Conservation (phyloP, 192 early-diverging fungal genomes). For the Pecoramyces ruminantium region DNA sequence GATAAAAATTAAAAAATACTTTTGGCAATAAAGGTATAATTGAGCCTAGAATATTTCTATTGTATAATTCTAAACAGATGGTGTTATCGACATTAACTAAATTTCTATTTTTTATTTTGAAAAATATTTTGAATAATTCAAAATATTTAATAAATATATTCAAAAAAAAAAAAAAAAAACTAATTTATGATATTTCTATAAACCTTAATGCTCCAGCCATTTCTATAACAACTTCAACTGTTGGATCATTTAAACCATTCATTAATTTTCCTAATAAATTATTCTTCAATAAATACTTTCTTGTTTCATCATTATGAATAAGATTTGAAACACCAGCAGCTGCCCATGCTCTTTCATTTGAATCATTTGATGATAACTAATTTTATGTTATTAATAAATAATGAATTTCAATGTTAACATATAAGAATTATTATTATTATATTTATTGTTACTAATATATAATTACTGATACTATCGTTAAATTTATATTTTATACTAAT, state of each 20-base stretch:
- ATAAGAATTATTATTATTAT: too few relatives aligned
- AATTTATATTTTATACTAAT: too few relatives aligned
- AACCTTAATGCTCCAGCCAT: slow-evolving; percentile 49
- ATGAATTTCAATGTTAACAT: too few relatives aligned
- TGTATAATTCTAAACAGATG: neutral
- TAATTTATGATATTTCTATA: neutral
- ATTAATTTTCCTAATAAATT: slow-evolving; percentile 48
- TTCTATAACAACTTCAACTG: slow-evolving; percentile 56
- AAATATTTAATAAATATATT: too few relatives aligned
- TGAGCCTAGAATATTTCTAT: neutral
- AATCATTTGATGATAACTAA: slow-evolving; percentile 42
- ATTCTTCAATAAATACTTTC: slow-evolving; percentile 57
- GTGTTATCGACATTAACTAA: neutral
- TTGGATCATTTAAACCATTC: slow-evolving; percentile 50
- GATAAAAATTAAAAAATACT: neutral
- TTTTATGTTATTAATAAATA: neutral
- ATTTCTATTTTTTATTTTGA: neutral
- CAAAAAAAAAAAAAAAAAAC: too few relatives aligned
- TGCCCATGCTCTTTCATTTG: slow-evolving; percentile 73
- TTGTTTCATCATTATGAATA: slow-evolving; percentile 43
- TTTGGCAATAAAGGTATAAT: neutral
- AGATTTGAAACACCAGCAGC: slow-evolving; percentile 73
- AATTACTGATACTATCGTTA: too few relatives aligned
- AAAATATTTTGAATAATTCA: too few relatives aligned
- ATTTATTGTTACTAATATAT: too few relatives aligned